phyloP scores from a whole-genome alignment of 2,329 filamentous ascomycete genomes.

The Colletotrichum sublineola region DNA sequence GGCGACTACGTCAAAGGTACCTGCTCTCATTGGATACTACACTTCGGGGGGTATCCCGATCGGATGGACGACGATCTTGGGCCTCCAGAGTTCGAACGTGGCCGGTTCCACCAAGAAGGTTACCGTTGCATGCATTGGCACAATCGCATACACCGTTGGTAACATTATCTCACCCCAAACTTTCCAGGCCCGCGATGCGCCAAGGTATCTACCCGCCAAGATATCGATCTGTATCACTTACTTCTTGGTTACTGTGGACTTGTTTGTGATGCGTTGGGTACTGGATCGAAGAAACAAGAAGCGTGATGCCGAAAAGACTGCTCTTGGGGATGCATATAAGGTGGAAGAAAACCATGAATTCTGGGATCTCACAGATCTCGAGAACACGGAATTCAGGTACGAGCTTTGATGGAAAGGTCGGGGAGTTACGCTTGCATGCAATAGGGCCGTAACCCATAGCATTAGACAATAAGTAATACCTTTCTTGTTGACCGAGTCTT shows the following conservation, averaged over 20 bases:
- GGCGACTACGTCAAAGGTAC: conserved; percentile 56
- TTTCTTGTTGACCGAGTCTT: too few relatives aligned
- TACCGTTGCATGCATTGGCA: conserved; percentile 68
- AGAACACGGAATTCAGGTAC: conserved; percentile 73
- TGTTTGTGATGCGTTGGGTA: conserved; percentile 55
- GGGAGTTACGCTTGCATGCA: too few relatives aligned
- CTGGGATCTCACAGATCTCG: conserved; percentile 72
- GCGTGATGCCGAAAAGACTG: conserved; percentile 45
- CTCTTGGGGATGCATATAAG: conserved; percentile 66
- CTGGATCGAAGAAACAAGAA: conserved; percentile 51
- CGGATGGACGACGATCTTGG: conserved; percentile 54
- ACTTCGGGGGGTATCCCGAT: conserved; percentile 71
- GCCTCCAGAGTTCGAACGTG: conserved; percentile 44
- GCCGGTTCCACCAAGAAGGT: conserved; percentile 67
- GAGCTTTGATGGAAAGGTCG: not conserved
- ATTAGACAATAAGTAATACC: not conserved
- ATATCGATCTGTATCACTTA: conserved; percentile 70
- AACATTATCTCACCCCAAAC: conserved; percentile 70
- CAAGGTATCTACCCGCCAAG: conserved; percentile 67
- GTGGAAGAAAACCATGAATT: conserved; percentile 66
- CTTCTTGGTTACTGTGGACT: conserved; percentile 59
- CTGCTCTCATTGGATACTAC: conserved; percentile 75
- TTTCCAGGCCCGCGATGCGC: conserved; percentile 63
- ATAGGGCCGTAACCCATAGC: too few relatives aligned
- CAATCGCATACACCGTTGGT: conserved; percentile 68